phyloP scores from a whole-genome alignment of 306 rosid species.

The Citrullus mucosospermus region DNA sequence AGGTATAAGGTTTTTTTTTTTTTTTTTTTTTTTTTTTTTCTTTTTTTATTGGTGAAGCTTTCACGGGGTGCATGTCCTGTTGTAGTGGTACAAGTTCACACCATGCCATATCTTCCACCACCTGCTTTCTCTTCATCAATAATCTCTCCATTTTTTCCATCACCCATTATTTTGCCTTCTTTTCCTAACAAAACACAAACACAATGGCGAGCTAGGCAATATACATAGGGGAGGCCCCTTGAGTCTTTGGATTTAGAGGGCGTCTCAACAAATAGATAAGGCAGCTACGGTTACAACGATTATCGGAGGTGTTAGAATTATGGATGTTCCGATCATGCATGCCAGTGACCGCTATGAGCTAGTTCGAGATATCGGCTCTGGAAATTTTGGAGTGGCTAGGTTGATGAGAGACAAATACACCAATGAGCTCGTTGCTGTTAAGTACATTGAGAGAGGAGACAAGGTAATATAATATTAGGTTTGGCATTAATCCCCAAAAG shows the following conservation, averaged over 20 bases:
- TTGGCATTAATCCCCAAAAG: too few species aligned
- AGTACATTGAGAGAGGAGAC: conserved; percentile 1
- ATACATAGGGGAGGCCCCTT: background rate
- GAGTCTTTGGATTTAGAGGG: background rate
- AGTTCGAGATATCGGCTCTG: conserved; percentile 1
- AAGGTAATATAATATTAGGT: background rate
- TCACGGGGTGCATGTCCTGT: background rate
- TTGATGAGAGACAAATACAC: background rate
- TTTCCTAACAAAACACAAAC: background rate
- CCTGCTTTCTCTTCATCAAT: background rate
- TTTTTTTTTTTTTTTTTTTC: too few species aligned
- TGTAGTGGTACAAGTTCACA: background rate
- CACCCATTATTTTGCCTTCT: background rate
- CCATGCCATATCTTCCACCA: background rate
- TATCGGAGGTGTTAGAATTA: background rate
- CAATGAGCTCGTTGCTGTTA: background rate
- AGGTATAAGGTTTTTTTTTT: background rate
- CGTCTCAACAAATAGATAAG: background rate
- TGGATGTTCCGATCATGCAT: background rate
- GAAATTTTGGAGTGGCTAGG: conserved; percentile 1
- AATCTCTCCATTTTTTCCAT: background rate
- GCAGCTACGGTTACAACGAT: background rate
- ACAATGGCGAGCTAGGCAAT: background rate
- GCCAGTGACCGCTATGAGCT: background rate
- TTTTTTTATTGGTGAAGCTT: background rate